Percentiles rank a stretch among this genome's conserved stretches.
phyloP scores from a whole-genome alignment of 306 rosid genomes.

The Abrus pulchellus region DNA sequence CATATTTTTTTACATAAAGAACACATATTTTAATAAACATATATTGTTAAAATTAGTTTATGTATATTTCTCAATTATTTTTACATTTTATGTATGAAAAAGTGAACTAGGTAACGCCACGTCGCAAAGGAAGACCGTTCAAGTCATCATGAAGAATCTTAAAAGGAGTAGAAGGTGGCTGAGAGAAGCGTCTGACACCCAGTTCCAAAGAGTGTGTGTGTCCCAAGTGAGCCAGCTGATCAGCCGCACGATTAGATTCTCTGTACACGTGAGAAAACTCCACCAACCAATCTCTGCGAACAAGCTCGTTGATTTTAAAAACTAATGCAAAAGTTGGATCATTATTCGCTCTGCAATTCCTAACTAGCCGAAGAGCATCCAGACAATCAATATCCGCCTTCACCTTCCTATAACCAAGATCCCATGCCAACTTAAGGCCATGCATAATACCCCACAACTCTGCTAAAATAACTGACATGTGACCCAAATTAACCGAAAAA shows the following conservation, averaged over 20 bases:
- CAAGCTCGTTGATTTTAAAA: slow-evolving; percentile 4
- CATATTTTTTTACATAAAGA: too few relatives aligned
- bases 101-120: not conserved
- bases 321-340: slow-evolving; percentile 26
- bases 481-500: not conserved
- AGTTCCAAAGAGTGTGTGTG: not conserved
- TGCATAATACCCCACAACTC: slow-evolving; percentile 36
- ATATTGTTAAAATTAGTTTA: too few relatives aligned
- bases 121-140: not conserved
- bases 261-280: slow-evolving; percentile 20
- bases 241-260: slow-evolving; percentile 41
- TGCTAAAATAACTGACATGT: not conserved
- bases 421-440: slow-evolving; percentile 35
- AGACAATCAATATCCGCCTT: slow-evolving; percentile 36
- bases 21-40: too few relatives aligned
- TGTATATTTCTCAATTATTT: too few relatives aligned
- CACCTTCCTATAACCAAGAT: slow-evolving; percentile 28
- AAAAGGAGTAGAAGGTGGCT: not conserved
- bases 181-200: not conserved
- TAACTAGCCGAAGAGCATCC: slow-evolving; percentile 12
- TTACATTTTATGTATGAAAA: too few relatives aligned
- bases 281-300: slow-evolving; percentile 38
- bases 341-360: not conserved
- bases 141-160: slow-evolving; percentile 15
- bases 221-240: slow-evolving; percentile 27